Base-by-base conservation (phyloP, 2,329 filamentous ascomycete species). In the Pyrenophora graminea region DNA sequence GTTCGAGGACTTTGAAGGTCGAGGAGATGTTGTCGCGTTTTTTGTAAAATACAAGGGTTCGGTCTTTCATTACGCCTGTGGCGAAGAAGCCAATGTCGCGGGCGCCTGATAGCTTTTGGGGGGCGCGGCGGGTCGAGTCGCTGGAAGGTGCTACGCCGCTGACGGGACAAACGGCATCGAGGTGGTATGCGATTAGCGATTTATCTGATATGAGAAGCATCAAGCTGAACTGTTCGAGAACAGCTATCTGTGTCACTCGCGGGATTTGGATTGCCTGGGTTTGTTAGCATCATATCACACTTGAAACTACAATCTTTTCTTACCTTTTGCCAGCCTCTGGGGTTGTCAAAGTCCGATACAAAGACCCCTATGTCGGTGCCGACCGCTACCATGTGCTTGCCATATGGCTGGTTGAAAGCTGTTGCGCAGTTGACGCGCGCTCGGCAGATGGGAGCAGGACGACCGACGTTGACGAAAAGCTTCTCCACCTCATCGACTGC, bases 11-110 rank as follows among this genome's bases (percentile, higher is more conserved):
- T 77, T 92, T 97, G 82, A 99, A 97, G 0, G 89, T 96, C 19
- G 91, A 97, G 64, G 92, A 90, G 55, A 97, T 81, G 23, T 88
- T 88, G 71, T 97, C 94, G 56, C 91, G 90, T 71, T 95, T 95
- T 77, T 97, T 97, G 82, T 97, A 99, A 73, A 99, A 93, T 23
- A 99, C 86, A 6, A 99, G 79, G 59, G 89, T 92, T 6, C 94
- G 85, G 55, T 99, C 94, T 79, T 99, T 99, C 92, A 99, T 97
- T 53, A 89, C 86, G 8, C 93, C 94, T 1, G 91, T 94, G 13
- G 91, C 90, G 72, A 99, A 99, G 80, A 97, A 99, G 12, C 92
- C 90, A 17, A 99, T 92, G 68, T 99, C 94, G 69, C 94, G 90
- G 58, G 88, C 89, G 23, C 87, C 87, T 2, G 86, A 89, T 30